A percentile compares a stretch with the other conserved stretches of the same genome.
Evolutionary conservation across 306 rosid genomes (phyloP).

Genomic region (Citrullus amarus): DNA sequence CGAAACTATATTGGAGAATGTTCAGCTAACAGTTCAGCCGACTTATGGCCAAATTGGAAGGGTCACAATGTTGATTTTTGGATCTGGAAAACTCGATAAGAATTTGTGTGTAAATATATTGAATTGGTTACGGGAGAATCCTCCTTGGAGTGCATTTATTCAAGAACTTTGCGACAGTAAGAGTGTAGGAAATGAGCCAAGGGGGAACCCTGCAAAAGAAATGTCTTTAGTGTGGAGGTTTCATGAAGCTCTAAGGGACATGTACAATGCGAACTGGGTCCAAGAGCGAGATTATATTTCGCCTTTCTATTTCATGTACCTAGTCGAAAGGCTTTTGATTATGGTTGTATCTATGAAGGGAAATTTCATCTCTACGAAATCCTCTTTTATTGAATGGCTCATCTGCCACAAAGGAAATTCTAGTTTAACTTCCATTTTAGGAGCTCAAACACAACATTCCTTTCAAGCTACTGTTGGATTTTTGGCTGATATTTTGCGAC

Average conservation of each 20-base stretch:
- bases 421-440: background rate
- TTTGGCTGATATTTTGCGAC: background rate
- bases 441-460: background rate
- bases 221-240: slow-evolving; percentile 3
- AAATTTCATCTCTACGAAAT: slow-evolving; percentile 32
- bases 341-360: slow-evolving; percentile 20
- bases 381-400: slow-evolving; percentile 59
- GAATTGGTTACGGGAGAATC: slow-evolving; percentile 5
- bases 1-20: slow-evolving; percentile 19
- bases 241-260: slow-evolving; percentile 23
- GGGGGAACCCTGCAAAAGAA: slow-evolving; percentile 3
- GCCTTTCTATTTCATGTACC: slow-evolving; percentile 57
- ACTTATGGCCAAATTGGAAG: slow-evolving; percentile 44
- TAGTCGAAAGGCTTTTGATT: slow-evolving; percentile 50
- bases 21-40: background rate
- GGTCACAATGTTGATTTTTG: slow-evolving; percentile 32
- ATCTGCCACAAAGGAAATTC: slow-evolving; percentile 20
- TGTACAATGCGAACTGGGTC: slow-evolving; percentile 27
- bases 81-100: slow-evolving; percentile 15
- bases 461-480: background rate
- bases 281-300: slow-evolving; percentile 25
- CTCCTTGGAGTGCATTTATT: slow-evolving; percentile 40
- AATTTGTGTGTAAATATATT: slow-evolving; percentile 13
- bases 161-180: slow-evolving; percentile 9
- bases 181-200: background rate